A percentile compares a stretch with the other conserved stretches of the same genome.
Conservation (phyloP, 768 basidiomycete species). For the Fomitopsis pulvina region DNA sequence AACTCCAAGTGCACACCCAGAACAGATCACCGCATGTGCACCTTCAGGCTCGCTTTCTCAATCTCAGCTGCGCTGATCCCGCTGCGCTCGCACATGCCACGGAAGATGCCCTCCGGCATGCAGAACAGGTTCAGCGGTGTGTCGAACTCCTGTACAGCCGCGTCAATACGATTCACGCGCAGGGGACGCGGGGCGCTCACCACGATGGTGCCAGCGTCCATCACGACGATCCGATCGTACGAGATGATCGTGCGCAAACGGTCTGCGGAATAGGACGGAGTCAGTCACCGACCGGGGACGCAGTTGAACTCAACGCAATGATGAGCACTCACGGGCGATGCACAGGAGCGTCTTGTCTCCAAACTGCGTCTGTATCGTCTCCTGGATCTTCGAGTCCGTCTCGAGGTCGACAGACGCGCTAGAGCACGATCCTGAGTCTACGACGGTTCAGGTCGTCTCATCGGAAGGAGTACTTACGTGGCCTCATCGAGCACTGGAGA, state of each 20-base stretch:
- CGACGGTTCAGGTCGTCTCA: neutral
- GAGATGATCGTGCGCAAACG: constrained; percentile 47
- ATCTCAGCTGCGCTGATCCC: constrained; percentile 45
- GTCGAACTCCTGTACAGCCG: constrained; percentile 36
- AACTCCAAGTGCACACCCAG: neutral
- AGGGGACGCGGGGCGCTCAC: constrained; percentile 26
- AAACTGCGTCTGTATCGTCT: constrained; percentile 36
- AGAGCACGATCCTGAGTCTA: neutral
- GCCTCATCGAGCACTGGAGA: constrained; percentile 42
- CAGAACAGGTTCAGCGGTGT: constrained; percentile 43
- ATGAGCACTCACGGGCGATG: constrained; percentile 31
- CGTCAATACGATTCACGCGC: neutral
- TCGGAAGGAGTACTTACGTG: constrained; percentile 21
- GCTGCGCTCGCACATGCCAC: constrained; percentile 53
- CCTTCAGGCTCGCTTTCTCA: constrained; percentile 16
- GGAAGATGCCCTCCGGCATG: constrained; percentile 43
- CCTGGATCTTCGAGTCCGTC: constrained; percentile 51
- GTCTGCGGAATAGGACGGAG: constrained; percentile 19
- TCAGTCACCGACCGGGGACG: neutral
- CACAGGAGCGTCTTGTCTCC: constrained; percentile 44
- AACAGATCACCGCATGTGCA: neutral
- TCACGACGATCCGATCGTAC: constrained; percentile 67
- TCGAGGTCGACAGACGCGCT: constrained; percentile 36
- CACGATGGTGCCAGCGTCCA: constrained; percentile 54
- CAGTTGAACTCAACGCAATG: neutral